Conservation (phyloP, 2,329 filamentous ascomycete genomes). For the Fusarium albidum region DNA sequence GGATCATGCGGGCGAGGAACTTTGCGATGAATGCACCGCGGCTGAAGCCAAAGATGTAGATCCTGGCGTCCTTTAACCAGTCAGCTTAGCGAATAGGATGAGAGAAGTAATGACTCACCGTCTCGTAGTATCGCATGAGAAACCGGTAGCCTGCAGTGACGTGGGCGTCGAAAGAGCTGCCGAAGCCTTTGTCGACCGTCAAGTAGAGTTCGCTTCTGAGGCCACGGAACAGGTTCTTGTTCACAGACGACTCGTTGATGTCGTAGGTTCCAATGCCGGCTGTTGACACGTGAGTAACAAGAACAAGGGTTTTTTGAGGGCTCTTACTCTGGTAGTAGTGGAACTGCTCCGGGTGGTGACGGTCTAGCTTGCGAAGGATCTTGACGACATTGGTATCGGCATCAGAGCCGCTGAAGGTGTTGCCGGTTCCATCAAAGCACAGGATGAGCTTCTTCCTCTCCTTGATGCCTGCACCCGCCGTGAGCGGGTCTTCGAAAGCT, state of each 20-base stretch:
- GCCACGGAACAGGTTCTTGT: conserved; percentile 46
- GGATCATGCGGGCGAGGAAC: conserved; percentile 61
- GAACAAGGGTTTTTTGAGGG: neutral
- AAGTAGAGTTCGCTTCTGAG: conserved; percentile 48
- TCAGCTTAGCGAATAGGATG: neutral
- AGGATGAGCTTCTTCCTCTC: conserved; percentile 51
- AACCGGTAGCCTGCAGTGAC: conserved; percentile 62
- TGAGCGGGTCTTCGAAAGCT: too few relatives aligned
- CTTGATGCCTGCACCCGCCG: too few relatives aligned
- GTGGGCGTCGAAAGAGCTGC: conserved; percentile 58
- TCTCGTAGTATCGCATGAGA: conserved; percentile 61
- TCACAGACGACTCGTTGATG: conserved; percentile 51
- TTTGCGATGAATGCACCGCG: conserved; percentile 62
- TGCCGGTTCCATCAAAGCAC: conserved; percentile 60
- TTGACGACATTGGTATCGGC: conserved; percentile 64
- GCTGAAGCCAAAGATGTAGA: conserved; percentile 64
- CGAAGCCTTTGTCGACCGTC: conserved; percentile 53
- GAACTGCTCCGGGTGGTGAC: conserved; percentile 52
- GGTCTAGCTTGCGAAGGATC: conserved; percentile 56
- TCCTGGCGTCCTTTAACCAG: conserved; percentile 51
- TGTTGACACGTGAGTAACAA: conserved; percentile 20
- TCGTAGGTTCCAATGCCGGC: conserved; percentile 61
- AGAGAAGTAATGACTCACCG: conserved; percentile 37
- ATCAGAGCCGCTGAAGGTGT: conserved; percentile 54
- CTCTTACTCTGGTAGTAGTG: conserved; percentile 59